Base-by-base conservation (phyloP, 176 grass and related monocot species). In the Elymus sibiricus region DNA sequence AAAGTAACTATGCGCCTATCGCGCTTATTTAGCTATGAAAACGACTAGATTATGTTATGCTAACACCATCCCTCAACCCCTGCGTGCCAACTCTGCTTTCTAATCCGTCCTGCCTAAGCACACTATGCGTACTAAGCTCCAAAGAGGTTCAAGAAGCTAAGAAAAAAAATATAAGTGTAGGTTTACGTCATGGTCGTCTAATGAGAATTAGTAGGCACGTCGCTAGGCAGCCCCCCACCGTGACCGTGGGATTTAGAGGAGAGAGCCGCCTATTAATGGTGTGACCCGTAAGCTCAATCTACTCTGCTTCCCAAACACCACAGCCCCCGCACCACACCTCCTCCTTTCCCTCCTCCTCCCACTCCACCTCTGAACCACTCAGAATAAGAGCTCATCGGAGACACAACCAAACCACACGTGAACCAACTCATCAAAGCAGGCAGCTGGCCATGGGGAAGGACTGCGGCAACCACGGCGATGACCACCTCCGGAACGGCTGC, bases 381-480 rank as follows among this genome's bases (percentile, higher is more conserved):
- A 53, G 49, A 73, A 46, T 6, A 44, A 64, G 59, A 64, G 6
- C 15, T 15, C 78, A 29, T 31, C 60, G 14, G 49, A 53, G 49
- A 53, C 49, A 53, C 49, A 53, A 53, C 49, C 49, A 53, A 53
- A 53, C 19, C 49, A 53, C 6, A 53, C 49, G 49, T 16, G 49
- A 53, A 19, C 14, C 49, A 53, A 26, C 40, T 72, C 35, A 56
- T 4, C 42, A 21, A 32, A 53, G 21, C 13, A 26, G 0, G 13
- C 28, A 38, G 31, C 21, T 1, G 13, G 46, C 81, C 69, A 91
- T 91, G 85, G 31, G 59, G 58, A 91, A 96, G 81, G 91, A 95
- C 82, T 93, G 94, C 83, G 91, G 91, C 55, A 82, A 87, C 43
- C 92, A 94, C 79, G 78, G 86, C 78, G 80, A 85, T 51, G 89